These are phyloP conservation scores for Breynia disticha DNA, from an alignment of 441 rosid species.

Conservation along the genomic window DNA sequence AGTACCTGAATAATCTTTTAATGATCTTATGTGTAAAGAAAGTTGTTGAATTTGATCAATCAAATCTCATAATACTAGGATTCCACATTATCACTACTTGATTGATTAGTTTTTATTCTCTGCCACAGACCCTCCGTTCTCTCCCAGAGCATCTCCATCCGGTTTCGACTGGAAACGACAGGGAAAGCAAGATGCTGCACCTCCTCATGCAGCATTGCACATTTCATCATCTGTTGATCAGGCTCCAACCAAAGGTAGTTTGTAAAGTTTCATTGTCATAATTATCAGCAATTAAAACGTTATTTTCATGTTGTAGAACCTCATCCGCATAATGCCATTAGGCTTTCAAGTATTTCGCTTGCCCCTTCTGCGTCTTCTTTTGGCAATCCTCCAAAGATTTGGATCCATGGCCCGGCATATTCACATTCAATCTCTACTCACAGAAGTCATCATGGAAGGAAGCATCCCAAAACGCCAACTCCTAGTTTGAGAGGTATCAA, in stretches of 20 bases:
- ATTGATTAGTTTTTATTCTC: conserved; percentile 7
- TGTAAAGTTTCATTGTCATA: conserved; percentile 5
- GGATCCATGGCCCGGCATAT: conserved; percentile 22
- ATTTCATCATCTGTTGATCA: conserved; percentile 15
- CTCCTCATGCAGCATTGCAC: conserved; percentile 16
- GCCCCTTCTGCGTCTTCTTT: conserved; percentile 33
- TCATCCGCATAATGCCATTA: conserved; percentile 18
- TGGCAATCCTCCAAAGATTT: conserved; percentile 19
- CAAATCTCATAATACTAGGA: neutral
- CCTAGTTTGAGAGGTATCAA: conserved; percentile 22
- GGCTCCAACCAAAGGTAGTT: conserved; percentile 17
- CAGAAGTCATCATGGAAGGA: conserved; percentile 25
- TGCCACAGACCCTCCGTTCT: conserved; percentile 24
- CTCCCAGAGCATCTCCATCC: conserved; percentile 22
- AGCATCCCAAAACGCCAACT: conserved; percentile 16
- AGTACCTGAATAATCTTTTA: too few relatives aligned
- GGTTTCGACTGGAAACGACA: conserved; percentile 17
- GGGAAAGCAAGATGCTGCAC: conserved; percentile 18
- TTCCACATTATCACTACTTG: conserved; percentile 7
- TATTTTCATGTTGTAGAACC: conserved; percentile 24
- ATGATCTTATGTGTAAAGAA: too few relatives aligned
- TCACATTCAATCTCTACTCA: conserved; percentile 22
- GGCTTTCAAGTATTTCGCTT: conserved; percentile 40
- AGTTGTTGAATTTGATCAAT: neutral
- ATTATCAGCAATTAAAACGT: conserved; percentile 3